Evolutionary conservation across 2,329 filamentous ascomycete genomes (phyloP).

Genomic region (Colletotrichum sp.): DNA sequence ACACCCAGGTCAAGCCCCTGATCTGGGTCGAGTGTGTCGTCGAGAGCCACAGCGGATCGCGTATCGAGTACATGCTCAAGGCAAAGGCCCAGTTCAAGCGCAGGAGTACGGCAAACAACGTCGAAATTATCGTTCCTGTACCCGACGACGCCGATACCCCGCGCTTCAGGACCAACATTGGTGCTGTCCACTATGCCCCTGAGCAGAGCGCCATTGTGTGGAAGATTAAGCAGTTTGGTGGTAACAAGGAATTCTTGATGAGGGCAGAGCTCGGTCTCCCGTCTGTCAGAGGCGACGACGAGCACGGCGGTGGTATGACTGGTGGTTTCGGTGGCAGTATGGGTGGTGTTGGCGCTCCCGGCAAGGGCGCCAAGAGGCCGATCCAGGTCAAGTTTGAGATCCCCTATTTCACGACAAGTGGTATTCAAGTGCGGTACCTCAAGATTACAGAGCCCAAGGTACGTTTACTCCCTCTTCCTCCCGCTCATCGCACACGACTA

Average conservation of each 20-base stretch:
- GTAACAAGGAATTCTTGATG: conserved; percentile 99
- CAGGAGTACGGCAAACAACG: conserved; percentile 96
- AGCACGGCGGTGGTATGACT: conserved; percentile 96
- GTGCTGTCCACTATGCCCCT: conserved; percentile 94
- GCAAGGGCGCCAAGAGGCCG: conserved; percentile 88
- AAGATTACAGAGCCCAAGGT: conserved; percentile 99
- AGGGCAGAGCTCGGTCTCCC: conserved; percentile 93
- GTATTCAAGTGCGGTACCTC: conserved; percentile 96
- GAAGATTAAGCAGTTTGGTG: conserved; percentile 99
- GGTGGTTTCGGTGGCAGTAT: conserved; percentile 96
- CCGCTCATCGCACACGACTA: not conserved
- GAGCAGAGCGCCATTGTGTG: conserved; percentile 98
- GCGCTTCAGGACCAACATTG: conserved; percentile 96
- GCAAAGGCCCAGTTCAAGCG: conserved; percentile 98
- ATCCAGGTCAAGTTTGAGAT: conserved; percentile 99
- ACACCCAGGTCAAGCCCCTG: conserved; percentile 97
- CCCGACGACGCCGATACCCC: conserved; percentile 97
- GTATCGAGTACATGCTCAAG: conserved; percentile 99
- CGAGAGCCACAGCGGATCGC: conserved; percentile 91
- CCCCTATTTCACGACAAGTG: conserved; percentile 99
- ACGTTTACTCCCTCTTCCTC: conserved; percentile 33
- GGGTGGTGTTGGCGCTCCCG: conserved; percentile 80
- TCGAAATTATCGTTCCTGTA: conserved; percentile 96
- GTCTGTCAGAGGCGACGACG: conserved; percentile 92
- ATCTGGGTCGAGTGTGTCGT: conserved; percentile 99